Base-by-base conservation (phyloP, 192 early-diverging fungal genomes). In the Coemansia sp. region DNA sequence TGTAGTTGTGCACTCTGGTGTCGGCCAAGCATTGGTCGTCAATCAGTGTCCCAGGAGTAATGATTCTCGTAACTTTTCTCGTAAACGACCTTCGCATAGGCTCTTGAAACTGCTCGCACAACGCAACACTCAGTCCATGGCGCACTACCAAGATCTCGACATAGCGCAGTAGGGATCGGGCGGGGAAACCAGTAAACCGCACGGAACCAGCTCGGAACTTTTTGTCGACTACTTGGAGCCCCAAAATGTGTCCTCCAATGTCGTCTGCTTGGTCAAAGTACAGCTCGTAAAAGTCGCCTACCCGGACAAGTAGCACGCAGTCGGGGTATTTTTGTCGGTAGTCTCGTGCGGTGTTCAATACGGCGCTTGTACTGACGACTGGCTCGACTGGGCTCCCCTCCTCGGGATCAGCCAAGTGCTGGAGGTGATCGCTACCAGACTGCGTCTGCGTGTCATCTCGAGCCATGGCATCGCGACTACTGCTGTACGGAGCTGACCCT, bases 21-120 rank as follows among this genome's bases (percentile, higher is more conserved):
- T 86, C 77, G 23, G 89, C 64, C 82, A 90, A 39, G 58, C 74
- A 89, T 64, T 87, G 84, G 55, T 91, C 89, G 65, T 94, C 92
- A 30, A 98, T 88, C 33, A 95, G 65, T 1, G 95, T 95, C 0
- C 95, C 96, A 0, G 94, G 91, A 0, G 94, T 95, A 50, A 95
- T 87, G 52, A 96, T 91, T 3, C 95, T 74, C 4, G 88, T 88
- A 11, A 98, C 88, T 16, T 77, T 81, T 42, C 96, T 77, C 1
- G 86, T 80, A 55, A 94, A 89, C 32, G 80, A 72, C 8, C 82
- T 59, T 35, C 74, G 73, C 50, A 76, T 64, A 0, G 74, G 70
- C 58, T 87, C 59, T 32, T 85, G 73, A 40, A 82, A 86, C 68
- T 93, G 91, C 62, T 92, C 92, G 69, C 90, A 92, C 8, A 93